Evolutionary conservation across 352 stramenopile genomes (phyloP).

Genomic region (Phytopythium cucurbitacearum): DNA sequence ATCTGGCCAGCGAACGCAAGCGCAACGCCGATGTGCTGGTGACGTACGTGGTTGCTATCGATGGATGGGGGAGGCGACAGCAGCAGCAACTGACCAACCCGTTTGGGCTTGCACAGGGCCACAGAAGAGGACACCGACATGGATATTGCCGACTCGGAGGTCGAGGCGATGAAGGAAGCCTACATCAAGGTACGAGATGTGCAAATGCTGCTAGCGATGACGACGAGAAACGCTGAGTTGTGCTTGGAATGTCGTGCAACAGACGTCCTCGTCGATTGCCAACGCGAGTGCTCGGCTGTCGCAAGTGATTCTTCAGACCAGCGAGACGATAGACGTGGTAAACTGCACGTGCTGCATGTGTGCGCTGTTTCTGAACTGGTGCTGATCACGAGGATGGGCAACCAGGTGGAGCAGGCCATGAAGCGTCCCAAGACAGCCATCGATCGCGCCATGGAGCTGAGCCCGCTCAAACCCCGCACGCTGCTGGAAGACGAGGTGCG

Average conservation of each 20-base stretch:
- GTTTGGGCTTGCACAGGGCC: conserved; percentile 11
- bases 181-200: conserved; percentile 41
- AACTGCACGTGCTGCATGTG: not conserved
- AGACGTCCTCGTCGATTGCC: conserved; percentile 59
- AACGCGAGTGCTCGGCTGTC: conserved; percentile 48
- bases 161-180: conserved; percentile 42
- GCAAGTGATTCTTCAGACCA: conserved; percentile 52
- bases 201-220: not conserved
- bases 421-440: conserved; percentile 72
- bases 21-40: conserved; percentile 46
- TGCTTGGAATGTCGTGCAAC: not conserved
- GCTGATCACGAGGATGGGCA: not conserved
- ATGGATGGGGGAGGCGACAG: no score
- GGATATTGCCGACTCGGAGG: conserved; percentile 33
- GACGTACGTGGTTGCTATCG: conserved; percentile 16
- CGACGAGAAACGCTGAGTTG: not conserved
- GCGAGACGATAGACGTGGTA: conserved; percentile 69
- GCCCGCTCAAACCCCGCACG: conserved; percentile 42
- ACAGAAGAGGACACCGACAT: conserved; percentile 19
- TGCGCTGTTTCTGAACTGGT: conserved; percentile 1
- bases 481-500: conserved; percentile 39
- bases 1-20: conserved; percentile 54
- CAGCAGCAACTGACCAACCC: not conserved
- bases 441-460: conserved; percentile 72
- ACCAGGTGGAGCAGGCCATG: conserved; percentile 63